phyloP scores from a whole-genome alignment of 2,329 filamentous ascomycete species.

The Ascochyta fabae region DNA sequence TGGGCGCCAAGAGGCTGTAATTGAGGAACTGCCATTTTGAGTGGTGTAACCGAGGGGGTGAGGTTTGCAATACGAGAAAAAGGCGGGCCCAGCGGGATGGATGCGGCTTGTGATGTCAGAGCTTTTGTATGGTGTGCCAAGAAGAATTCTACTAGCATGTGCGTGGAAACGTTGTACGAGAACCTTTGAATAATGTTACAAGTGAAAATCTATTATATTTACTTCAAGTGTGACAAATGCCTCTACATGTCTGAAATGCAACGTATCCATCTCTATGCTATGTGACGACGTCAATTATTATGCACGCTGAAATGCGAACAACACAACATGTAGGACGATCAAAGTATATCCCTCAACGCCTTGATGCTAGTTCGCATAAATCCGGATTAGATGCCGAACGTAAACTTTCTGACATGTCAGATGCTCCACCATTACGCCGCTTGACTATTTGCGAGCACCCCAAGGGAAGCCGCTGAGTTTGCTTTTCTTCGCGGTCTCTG shows the following conservation, averaged over 20 bases:
- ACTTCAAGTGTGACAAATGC: not conserved
- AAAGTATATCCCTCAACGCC: slow-evolving; percentile 6
- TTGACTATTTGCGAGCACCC: slow-evolving; percentile 9
- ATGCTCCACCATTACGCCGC: not conserved
- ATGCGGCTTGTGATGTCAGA: slow-evolving; percentile 3
- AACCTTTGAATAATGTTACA: no score
- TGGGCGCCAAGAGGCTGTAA: slow-evolving; percentile 17
- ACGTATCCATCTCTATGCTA: not conserved
- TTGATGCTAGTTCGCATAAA: slow-evolving; percentile 2
- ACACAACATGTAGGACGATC: not conserved
- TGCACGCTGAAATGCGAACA: slow-evolving; percentile 23
- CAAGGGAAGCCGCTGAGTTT: slow-evolving; percentile 29
- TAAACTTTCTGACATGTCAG: not conserved
- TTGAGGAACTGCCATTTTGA: slow-evolving; percentile 16
- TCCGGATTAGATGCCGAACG: not conserved
- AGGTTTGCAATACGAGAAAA: slow-evolving; percentile 15
- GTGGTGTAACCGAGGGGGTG: slow-evolving; percentile 1
- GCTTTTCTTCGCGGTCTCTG: slow-evolving; percentile 25
- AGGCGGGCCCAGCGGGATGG: not conserved
- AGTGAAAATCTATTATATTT: slow-evolving; percentile 6
- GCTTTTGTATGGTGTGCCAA: not conserved
- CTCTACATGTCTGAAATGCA: not conserved
- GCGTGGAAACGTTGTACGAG: not conserved
- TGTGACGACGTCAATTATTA: slow-evolving; percentile 6
- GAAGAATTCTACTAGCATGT: not conserved